These are phyloP conservation scores for Deuterostichococcus epilithicus DNA, from an alignment of 139 green algal genomes.

Conservation along the genomic window DNA sequence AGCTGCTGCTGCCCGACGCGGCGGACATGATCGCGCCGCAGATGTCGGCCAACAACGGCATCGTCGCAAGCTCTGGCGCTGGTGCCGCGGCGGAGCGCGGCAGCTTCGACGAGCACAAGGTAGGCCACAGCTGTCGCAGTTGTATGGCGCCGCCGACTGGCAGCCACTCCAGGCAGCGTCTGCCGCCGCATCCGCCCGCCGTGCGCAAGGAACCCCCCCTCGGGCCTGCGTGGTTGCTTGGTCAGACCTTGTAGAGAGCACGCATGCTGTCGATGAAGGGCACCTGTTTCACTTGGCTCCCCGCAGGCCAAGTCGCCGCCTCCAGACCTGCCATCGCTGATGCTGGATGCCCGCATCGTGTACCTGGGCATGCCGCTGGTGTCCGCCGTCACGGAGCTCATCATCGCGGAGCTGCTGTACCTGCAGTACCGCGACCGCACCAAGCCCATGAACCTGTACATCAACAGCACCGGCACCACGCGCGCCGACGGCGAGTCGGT, in stretches of 20 bases:
- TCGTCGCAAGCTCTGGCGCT: not conserved
- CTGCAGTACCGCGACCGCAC: constrained; percentile 72
- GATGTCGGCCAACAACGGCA: not conserved
- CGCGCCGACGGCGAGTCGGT: constrained; percentile 76
- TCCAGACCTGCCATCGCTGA: constrained; percentile 81
- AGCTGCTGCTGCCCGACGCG: not conserved
- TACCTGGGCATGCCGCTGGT: constrained; percentile 91
- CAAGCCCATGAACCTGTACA: constrained; percentile 86
- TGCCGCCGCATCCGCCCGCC: no score
- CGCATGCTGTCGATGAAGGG: no score
- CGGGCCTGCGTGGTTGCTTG: no score
- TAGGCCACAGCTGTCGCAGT: no score
- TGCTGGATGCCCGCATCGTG: constrained; percentile 81
- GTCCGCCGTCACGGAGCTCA: constrained; percentile 81
- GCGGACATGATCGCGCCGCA: not conserved
- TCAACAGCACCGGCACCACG: constrained; percentile 82
- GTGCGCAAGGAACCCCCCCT: no score
- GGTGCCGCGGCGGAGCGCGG: not conserved
- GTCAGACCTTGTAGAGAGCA: no score
- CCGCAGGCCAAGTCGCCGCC: constrained; percentile 32
- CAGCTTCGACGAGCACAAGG: constrained; percentile 20
- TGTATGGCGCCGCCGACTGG: no score
- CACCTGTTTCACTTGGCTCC: not conserved
- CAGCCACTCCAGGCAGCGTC: no score
- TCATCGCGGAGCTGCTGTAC: constrained; percentile 85